phyloP scores from a whole-genome alignment of 2,329 filamentous ascomycete species.

The Paracamarosporium sp. region DNA sequence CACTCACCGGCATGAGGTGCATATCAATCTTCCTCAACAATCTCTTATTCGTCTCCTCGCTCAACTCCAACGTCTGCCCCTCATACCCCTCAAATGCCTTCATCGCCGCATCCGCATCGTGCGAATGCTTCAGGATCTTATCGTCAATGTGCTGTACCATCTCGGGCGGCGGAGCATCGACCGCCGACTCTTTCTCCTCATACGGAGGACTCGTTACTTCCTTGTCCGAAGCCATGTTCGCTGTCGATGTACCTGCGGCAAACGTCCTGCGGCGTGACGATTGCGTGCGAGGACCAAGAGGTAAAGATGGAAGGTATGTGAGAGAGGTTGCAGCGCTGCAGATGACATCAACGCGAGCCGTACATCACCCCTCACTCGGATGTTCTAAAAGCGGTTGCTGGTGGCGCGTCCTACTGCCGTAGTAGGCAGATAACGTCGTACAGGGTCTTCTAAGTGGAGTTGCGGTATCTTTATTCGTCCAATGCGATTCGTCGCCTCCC shows the following conservation, averaged over 20 bases:
- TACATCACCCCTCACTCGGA: not conserved
- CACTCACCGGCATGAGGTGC: constrained; percentile 62
- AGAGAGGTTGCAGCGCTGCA: not conserved
- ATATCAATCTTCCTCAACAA: constrained; percentile 67
- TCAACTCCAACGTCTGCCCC: constrained; percentile 61
- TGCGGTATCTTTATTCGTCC: not conserved
- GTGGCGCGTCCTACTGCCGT: not conserved
- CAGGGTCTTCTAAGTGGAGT: not conserved
- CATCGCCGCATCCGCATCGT: constrained; percentile 67
- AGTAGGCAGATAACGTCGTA: not conserved
- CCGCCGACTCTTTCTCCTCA: constrained; percentile 25
- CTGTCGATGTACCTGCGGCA: not conserved
- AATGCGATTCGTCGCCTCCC: not conserved
- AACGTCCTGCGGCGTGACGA: not conserved
- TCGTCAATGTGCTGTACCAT: constrained; percentile 26
- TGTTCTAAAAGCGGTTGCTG: not conserved
- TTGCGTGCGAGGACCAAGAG: not conserved
- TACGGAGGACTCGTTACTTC: not conserved
- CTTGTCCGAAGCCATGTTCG: not conserved
- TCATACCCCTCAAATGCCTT: constrained; percentile 59
- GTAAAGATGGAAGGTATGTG: not conserved
- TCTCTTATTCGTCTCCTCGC: constrained; percentile 64
- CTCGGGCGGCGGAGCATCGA: constrained; percentile 13
- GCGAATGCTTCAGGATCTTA: constrained; percentile 54
- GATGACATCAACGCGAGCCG: not conserved